Percentiles rank a stretch among this genome's conserved stretches.
Conservation (phyloP, 2,329 filamentous ascomycete genomes). For the Domatiomyces catenatus region DNA sequence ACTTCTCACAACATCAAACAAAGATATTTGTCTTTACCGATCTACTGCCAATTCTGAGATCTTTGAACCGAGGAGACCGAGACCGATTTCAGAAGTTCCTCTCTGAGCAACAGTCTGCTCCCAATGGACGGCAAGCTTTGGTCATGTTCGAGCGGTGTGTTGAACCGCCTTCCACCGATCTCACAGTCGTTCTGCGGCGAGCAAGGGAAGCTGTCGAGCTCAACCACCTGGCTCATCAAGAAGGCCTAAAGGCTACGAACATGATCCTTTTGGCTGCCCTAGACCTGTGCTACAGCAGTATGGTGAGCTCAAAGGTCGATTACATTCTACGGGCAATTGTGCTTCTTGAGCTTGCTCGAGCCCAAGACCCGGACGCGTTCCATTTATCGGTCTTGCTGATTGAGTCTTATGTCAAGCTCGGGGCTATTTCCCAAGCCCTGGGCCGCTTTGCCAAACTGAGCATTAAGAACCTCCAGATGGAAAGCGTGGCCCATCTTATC, state of each 20-base stretch:
- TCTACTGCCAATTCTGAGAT: background rate
- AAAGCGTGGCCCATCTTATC: conserved; percentile 32
- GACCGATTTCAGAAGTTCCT: background rate
- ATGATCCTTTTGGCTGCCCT: background rate
- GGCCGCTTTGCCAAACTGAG: conserved; percentile 30
- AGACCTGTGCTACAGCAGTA: background rate
- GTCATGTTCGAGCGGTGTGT: background rate
- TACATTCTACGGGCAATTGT: conserved; percentile 7
- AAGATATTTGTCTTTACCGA: background rate
- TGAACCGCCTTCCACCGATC: background rate
- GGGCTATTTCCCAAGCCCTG: conserved; percentile 31
- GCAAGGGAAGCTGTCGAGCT: background rate
- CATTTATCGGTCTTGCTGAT: conserved; percentile 30
- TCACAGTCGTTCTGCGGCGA: background rate
- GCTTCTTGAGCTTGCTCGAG: conserved; percentile 8
- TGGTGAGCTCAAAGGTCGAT: background rate
- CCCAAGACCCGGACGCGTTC: conserved; percentile 33
- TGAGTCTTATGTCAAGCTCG: conserved; percentile 29
- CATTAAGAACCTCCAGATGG: conserved; percentile 35
- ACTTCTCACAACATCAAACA: background rate
- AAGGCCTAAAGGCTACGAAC: background rate
- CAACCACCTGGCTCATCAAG: background rate
- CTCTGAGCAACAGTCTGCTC: background rate
- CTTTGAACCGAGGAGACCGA: background rate
- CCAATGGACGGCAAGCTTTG: background rate